phyloP scores from a whole-genome alignment of 176 grass and related monocot genomes.

The Eragrostis nindensis region DNA sequence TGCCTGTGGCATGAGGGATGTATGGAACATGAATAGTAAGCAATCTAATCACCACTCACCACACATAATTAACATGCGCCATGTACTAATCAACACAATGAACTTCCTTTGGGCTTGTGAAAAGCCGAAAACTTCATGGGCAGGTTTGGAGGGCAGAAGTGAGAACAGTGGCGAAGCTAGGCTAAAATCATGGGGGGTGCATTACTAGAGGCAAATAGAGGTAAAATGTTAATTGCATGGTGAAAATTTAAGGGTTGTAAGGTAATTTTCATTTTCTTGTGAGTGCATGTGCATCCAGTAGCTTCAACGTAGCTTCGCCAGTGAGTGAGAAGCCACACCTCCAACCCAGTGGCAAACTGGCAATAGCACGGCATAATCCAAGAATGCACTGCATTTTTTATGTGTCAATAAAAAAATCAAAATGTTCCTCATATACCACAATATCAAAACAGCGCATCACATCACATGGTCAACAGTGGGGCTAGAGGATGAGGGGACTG shows the following conservation, averaged over 20 bases:
- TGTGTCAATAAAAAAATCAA: not conserved
- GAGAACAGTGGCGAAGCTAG: no score
- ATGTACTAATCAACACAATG: not conserved
- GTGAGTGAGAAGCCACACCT: not conserved
- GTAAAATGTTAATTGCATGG: no score
- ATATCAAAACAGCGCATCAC: not conserved
- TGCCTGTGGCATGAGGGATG: not conserved
- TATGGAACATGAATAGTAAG: not conserved
- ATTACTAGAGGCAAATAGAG: no score
- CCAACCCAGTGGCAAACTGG: not conserved
- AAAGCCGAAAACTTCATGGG: slow-evolving; percentile 17
- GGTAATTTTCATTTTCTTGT: no score
- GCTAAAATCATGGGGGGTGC: no score
- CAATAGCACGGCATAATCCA: not conserved
- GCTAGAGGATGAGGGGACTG: not conserved
- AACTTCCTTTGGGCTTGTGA: not conserved
- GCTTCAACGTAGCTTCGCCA: no score
- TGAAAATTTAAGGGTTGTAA: no score
- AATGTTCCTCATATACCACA: not conserved
- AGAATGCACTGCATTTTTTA: not conserved
- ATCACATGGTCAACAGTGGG: not conserved
- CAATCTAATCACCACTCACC: not conserved
- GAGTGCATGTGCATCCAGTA: no score
- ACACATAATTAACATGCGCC: not conserved
- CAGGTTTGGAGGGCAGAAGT: not conserved